Evolutionary conservation across 495 filamentous ascomycete species (phyloP), one percentile per base, ranked within the genome.

Genomic region (Annulohypoxylon bovei): DNA sequence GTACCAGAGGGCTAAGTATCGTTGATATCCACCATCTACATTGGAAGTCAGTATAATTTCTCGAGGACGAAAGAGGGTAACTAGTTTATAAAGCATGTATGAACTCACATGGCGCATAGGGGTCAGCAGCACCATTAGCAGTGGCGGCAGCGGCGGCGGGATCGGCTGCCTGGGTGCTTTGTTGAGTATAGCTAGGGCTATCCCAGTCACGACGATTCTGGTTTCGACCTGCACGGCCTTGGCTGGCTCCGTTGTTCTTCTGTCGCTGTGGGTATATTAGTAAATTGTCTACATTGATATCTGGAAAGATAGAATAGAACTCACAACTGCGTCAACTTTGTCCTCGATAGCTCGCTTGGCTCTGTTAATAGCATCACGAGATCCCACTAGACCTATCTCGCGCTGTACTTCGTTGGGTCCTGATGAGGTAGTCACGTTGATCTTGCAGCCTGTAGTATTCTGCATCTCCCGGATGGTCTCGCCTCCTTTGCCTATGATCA

Each of bases 391-490:
- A 25, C 90, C 92, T 69, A 95, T 94, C 75, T 94, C 91, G 50
- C 92, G 89, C 69, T 93, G 88, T 46, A 87, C 81, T 69, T 95
- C 92, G 63, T 82, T 83, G 30, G 88, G 86, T 20, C 90, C 90
- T 2, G 85, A 88, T 2, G 90, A 86, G 55, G 87, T 89, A 23
- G 92, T 90, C 16, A 95, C 92, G 65, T 95, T 95, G 83, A 95
- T 95, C 82, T 94, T 93, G 84, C 92, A 95, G 22, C 90, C 90
- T 0, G 92, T 93, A 4, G 82, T 86, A 68, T 87, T 86, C 73
- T 95, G 92, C 89, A 93, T 94, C 70, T 94, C 92, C 54, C 92
- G 92, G 73, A 95, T 94, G 0, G 92, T 93, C 77, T 95, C 92
- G 53, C 92, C 92, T 53, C 92, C 90, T 81, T 93, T 93, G 68